A percentile compares a stretch with the other conserved stretches of the same genome.
Conservation (phyloP, 2,329 filamentous ascomycete genomes). For the Trichoderma polysporum region DNA sequence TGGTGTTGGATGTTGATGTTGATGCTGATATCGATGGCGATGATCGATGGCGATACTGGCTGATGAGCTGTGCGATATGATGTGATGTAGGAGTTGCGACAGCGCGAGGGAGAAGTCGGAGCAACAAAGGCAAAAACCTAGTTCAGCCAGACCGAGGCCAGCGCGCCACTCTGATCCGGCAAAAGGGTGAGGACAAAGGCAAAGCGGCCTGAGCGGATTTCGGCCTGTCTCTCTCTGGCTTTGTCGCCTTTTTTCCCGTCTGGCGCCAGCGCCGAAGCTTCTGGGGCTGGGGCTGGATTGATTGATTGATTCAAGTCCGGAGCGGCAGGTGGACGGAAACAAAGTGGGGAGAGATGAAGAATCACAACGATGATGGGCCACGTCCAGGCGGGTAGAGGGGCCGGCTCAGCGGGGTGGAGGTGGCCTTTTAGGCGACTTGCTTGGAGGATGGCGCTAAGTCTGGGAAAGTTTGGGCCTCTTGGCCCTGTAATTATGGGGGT, state of each 20-base stretch:
- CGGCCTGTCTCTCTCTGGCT: not conserved
- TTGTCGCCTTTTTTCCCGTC: not conserved
- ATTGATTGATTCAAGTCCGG: not conserved
- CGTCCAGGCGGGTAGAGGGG: slow-evolving; percentile 6
- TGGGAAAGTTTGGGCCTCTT: not conserved
- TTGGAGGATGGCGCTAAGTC: not conserved
- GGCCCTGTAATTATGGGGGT: slow-evolving; percentile 19
- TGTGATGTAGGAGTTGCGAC: not conserved
- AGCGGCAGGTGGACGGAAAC: not conserved
- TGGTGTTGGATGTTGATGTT: no score
- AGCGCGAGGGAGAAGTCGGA: not conserved
- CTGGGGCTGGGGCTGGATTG: not conserved
- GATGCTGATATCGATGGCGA: not conserved
- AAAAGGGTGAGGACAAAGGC: not conserved
- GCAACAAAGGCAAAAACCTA: not conserved
- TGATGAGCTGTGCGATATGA: not conserved
- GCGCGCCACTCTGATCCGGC: not conserved
- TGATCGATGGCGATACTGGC: not conserved
- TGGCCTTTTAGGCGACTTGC: not conserved
- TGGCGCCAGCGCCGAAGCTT: not conserved
- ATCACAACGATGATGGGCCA: not conserved
- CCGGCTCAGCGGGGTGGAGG: slow-evolving; percentile 13
- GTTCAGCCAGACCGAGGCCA: not conserved
- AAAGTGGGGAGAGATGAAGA: slow-evolving; percentile 2
- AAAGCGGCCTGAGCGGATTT: not conserved